A percentile compares a stretch with the other conserved stretches of the same genome.
Conservation (phyloP, 2,329 filamentous ascomycete genomes). For the Graphilbum sp. region DNA sequence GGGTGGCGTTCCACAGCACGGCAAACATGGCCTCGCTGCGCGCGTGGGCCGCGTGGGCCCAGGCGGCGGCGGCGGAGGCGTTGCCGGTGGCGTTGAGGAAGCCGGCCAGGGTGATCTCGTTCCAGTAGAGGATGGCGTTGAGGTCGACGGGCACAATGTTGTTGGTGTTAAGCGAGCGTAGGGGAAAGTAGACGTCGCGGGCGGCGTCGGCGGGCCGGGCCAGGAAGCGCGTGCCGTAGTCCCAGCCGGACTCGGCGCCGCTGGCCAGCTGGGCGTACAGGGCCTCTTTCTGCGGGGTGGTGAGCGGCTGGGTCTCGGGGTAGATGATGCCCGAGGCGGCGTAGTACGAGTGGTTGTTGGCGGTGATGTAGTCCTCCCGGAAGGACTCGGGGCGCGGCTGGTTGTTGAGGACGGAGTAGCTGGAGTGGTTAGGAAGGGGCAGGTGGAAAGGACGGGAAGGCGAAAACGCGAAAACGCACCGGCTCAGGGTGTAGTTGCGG, state of each 20-base stretch:
- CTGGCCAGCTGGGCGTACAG: slow-evolving; percentile 48
- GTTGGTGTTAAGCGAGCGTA: slow-evolving; percentile 43
- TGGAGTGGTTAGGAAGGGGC: slow-evolving; percentile 7
- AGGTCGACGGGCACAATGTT: slow-evolving; percentile 47
- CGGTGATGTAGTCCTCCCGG: slow-evolving; percentile 47
- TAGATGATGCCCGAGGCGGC: slow-evolving; percentile 41
- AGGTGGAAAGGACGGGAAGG: background rate
- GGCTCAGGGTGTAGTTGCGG: slow-evolving; percentile 35
- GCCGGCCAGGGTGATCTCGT: slow-evolving; percentile 40
- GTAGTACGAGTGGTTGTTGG: slow-evolving; percentile 49
- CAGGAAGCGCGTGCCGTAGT: slow-evolving; percentile 45
- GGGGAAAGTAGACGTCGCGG: slow-evolving; percentile 45
- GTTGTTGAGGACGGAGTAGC: slow-evolving; percentile 45
- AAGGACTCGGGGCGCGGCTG: slow-evolving; percentile 53
- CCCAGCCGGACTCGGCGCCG: slow-evolving; percentile 50
- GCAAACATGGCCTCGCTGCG: slow-evolving; percentile 46
- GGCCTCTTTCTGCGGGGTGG: slow-evolving; percentile 30
- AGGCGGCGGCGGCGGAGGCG: slow-evolving; percentile 28
- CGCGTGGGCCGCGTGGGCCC: slow-evolving; percentile 29
- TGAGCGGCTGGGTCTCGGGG: slow-evolving; percentile 31
- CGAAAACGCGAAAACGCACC: slow-evolving; percentile 19
- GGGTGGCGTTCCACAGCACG: slow-evolving; percentile 47
- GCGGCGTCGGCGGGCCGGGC: slow-evolving; percentile 39
- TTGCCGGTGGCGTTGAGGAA: slow-evolving; percentile 38
- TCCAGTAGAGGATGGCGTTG: slow-evolving; percentile 52